Evolutionary conservation across 225 moss, liverwort and hornwort species (phyloP).

Genomic region (Bryum argenteum): DNA sequence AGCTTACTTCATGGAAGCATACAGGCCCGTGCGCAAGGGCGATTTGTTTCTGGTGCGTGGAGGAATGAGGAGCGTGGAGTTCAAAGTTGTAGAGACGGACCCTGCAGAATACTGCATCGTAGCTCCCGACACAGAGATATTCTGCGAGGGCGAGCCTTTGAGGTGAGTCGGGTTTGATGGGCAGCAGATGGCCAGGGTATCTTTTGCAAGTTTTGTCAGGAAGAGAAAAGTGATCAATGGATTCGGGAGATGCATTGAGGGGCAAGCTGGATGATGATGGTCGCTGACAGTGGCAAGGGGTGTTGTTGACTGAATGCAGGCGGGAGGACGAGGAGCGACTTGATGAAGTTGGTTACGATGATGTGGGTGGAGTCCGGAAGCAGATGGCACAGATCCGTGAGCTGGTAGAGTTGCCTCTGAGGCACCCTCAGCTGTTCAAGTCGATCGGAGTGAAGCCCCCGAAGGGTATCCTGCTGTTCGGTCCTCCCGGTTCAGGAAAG

Average conservation of each 20-base stretch:
- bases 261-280: not conserved
- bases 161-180: conserved; percentile 36
- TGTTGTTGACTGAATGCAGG: conserved; percentile 23
- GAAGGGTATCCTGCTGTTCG: conserved; percentile 85
- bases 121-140: conserved; percentile 91
- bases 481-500: conserved; percentile 92
- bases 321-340: conserved; percentile 90
- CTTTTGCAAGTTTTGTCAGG: not conserved
- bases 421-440: conserved; percentile 78
- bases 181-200: not conserved
- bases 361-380: conserved; percentile 93
- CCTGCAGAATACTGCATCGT: conserved; percentile 87
- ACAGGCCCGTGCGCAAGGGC: conserved; percentile 74
- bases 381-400: conserved; percentile 95
- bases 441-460: conserved; percentile 88
- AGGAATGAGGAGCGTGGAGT: conserved; percentile 39
- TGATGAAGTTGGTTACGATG: conserved; percentile 94
- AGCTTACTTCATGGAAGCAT: conserved; percentile 75
- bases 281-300: not conserved
- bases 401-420: conserved; percentile 78
- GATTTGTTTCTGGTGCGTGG: conserved; percentile 75
- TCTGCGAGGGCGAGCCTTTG: conserved; percentile 89
- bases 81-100: conserved; percentile 39
- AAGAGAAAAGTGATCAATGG: not conserved
- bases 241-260: no score